Conservation (phyloP, 257 asterid species). For the Rehmannia glutinosa region DNA sequence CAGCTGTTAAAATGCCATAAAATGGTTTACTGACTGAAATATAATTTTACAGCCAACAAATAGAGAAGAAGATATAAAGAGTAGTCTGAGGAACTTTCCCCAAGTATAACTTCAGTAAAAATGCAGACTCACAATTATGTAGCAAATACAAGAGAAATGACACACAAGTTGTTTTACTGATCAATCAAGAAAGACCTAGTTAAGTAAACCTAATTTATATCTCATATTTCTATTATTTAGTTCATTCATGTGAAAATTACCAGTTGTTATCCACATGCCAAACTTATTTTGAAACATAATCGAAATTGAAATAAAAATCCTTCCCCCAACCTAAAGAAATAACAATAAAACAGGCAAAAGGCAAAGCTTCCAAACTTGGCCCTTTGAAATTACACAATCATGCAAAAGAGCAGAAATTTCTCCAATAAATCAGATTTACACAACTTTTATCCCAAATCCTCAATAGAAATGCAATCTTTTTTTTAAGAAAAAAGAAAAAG, state of each 20-base stretch:
- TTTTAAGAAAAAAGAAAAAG: constrained; percentile 1
- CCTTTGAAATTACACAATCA: background rate
- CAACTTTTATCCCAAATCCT: background rate
- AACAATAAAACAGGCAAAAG: background rate
- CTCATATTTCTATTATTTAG: background rate
- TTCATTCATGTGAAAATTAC: background rate
- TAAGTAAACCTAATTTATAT: background rate
- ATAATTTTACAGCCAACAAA: background rate
- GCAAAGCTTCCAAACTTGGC: background rate
- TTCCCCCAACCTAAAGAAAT: background rate
- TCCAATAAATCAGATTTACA: background rate
- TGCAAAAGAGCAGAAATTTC: background rate
- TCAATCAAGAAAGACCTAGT: background rate
- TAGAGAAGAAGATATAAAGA: background rate
- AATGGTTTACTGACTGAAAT: background rate
- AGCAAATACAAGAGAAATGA: too few relatives aligned
- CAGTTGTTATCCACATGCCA: background rate
- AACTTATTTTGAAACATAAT: too few relatives aligned
- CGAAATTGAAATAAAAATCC: background rate
- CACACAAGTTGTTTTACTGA: background rate
- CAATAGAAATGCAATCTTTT: background rate
- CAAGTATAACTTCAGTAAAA: too few relatives aligned
- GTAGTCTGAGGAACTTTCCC: too few relatives aligned
- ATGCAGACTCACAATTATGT: too few relatives aligned
- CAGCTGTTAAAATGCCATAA: background rate